Percentiles rank a stretch among this genome's conserved stretches.
phyloP scores from a whole-genome alignment of 345 rosid species.

The Eucalyptus rudis region DNA sequence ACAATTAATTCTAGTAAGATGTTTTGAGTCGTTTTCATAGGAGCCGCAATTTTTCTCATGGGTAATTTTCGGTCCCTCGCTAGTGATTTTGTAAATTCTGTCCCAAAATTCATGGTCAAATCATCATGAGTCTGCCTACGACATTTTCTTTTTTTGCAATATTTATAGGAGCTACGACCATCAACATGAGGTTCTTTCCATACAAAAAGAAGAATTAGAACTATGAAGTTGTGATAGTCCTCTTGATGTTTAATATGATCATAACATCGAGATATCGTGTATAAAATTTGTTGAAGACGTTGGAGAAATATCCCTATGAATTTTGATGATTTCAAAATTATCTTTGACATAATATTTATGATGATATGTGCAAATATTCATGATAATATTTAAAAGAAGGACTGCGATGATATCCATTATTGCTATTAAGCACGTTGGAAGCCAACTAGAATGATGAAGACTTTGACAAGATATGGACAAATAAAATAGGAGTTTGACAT shows the following conservation, averaged over 20 bases:
- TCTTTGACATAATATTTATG: too few species aligned
- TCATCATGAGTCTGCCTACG: too few species aligned
- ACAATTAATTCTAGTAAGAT: conserved; percentile 24
- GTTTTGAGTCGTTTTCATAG: too few species aligned
- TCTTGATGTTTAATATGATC: conserved; percentile 69
- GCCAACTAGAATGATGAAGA: background rate
- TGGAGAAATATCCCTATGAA: conserved; percentile 2
- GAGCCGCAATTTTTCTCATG: too few species aligned
- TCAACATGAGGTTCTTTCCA: conserved; percentile 69
- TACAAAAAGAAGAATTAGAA: conserved; percentile 78
- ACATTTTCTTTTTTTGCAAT: too few species aligned
- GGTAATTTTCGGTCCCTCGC: too few species aligned
- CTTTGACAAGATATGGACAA: background rate
- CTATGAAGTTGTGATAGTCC: conserved; percentile 76
- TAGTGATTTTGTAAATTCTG: too few species aligned
- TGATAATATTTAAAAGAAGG: background rate
- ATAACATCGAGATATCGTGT: conserved; percentile 69
- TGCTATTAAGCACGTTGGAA: background rate
- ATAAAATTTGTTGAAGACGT: conserved; percentile 32
- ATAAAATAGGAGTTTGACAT: background rate
- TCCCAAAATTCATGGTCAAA: too few species aligned
- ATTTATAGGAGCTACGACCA: conserved; percentile 37
- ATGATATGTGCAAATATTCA: background rate
- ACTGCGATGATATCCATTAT: background rate
- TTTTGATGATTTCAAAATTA: too few species aligned